Conservation (phyloP, 345 rosid genomes). For the Punica granatum region DNA sequence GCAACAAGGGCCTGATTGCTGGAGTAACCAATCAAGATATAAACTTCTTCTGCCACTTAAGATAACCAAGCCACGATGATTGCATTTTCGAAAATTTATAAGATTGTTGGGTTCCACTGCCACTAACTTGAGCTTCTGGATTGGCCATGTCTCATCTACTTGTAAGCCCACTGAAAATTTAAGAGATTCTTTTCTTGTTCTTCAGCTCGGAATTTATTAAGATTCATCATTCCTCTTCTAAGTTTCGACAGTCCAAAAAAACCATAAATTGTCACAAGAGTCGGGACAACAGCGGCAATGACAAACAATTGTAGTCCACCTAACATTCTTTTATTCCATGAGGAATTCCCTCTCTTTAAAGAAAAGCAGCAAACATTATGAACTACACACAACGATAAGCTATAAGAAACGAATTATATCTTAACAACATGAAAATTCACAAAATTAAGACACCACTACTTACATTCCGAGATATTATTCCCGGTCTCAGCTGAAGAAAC, state of each 20-base stretch:
- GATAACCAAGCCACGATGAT: neutral
- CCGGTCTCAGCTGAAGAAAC: constrained; percentile 31
- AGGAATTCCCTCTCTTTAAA: constrained; percentile 1
- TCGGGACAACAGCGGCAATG: neutral
- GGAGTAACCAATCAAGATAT: neutral
- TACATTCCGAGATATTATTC: constrained; percentile 32
- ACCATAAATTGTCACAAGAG: neutral
- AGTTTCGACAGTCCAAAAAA: neutral
- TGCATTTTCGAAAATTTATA: too few relatives aligned
- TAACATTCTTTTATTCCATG: neutral
- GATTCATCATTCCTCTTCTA: neutral
- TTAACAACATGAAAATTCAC: neutral
- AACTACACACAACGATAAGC: neutral
- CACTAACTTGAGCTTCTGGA: too few relatives aligned
- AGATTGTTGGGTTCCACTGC: too few relatives aligned
- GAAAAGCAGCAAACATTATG: neutral
- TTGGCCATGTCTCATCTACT: too few relatives aligned
- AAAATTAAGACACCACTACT: constrained; percentile 15
- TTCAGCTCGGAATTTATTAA: neutral
- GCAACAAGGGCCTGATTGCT: neutral
- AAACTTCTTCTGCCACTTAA: neutral
- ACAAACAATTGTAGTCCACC: neutral
- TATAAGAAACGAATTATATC: neutral
- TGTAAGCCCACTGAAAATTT: too few relatives aligned
- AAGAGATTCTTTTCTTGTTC: too few relatives aligned